These are phyloP conservation scores for Neohortaea acidophila DNA, from an alignment of 495 filamentous ascomycete species.

Conservation along the genomic window DNA sequence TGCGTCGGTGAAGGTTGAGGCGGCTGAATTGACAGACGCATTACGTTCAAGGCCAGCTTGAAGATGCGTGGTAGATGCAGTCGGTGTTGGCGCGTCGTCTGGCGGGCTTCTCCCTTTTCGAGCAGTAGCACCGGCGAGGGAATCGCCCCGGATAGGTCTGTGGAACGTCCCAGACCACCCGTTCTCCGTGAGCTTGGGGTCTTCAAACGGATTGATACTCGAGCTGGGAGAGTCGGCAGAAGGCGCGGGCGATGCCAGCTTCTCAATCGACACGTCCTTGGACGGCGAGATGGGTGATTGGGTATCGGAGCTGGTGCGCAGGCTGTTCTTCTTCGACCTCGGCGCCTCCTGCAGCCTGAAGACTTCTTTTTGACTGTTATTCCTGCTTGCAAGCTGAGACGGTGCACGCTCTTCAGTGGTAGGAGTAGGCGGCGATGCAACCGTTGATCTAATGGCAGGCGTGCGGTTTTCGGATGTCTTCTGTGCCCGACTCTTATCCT, in stretches of 20 bases:
- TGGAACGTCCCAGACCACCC: too few relatives aligned
- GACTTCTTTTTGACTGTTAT: constrained; percentile 30
- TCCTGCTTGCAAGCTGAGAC: constrained; percentile 18
- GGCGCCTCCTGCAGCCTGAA: constrained; percentile 68
- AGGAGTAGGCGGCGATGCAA: constrained; percentile 27
- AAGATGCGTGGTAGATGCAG: too few relatives aligned
- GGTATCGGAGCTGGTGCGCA: constrained; percentile 57
- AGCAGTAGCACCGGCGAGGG: constrained; percentile 27
- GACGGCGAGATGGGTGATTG: too few relatives aligned
- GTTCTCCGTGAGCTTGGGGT: too few relatives aligned
- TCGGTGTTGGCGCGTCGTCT: too few relatives aligned
- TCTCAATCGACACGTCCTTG: too few relatives aligned
- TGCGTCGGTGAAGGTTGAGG: constrained; percentile 10
- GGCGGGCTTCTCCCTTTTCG: constrained; percentile 8
- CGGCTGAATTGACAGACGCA: constrained; percentile 17
- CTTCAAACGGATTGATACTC: too few relatives aligned
- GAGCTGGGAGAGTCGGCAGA: too few relatives aligned
- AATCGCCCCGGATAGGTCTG: constrained; percentile 50
- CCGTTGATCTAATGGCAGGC: constrained; percentile 11
- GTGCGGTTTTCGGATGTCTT: constrained; percentile 25
- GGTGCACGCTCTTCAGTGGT: constrained; percentile 12
- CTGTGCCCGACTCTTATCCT: constrained; percentile 58
- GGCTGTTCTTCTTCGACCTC: constrained; percentile 46
- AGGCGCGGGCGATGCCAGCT: too few relatives aligned
- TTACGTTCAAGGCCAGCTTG: too few relatives aligned